Conservation (phyloP, 768 basidiomycete genomes). For the Polyporus arcularius region DNA sequence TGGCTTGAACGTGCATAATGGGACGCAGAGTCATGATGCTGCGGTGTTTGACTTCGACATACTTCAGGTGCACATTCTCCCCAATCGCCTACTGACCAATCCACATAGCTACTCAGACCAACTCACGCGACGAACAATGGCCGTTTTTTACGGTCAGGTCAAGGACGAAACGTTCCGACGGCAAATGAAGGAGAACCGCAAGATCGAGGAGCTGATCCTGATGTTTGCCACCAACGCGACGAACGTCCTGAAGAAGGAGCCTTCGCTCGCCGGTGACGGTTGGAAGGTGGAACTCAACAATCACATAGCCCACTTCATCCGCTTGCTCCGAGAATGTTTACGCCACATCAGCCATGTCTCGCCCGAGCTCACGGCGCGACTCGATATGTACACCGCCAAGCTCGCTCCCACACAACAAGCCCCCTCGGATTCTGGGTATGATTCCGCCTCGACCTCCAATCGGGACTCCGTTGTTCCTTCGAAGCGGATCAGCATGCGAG, state of each 20-base stretch:
- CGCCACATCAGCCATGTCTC: slow-evolving; percentile 73
- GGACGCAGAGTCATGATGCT: not conserved
- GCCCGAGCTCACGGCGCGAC: slow-evolving; percentile 75
- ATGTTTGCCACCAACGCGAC: slow-evolving; percentile 94
- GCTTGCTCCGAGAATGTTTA: slow-evolving; percentile 80
- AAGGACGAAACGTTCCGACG: slow-evolving; percentile 81
- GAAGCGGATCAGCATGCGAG: slow-evolving; percentile 42
- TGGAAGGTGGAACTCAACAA: slow-evolving; percentile 95
- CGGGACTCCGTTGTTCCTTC: slow-evolving; percentile 50
- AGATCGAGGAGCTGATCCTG: slow-evolving; percentile 96
- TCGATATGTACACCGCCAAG: slow-evolving; percentile 85
- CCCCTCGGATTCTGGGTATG: slow-evolving; percentile 66
- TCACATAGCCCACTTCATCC: slow-evolving; percentile 88
- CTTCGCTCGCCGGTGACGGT: slow-evolving; percentile 75
- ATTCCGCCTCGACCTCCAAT: slow-evolving; percentile 58
- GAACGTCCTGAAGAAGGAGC: slow-evolving; percentile 86
- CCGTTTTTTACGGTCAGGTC: slow-evolving; percentile 90
- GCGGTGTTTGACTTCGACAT: too few relatives aligned
- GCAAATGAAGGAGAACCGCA: slow-evolving; percentile 94
- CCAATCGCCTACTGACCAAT: not conserved
- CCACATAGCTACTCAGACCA: slow-evolving; percentile 80
- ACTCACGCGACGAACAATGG: slow-evolving; percentile 85
- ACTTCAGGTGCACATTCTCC: not conserved
- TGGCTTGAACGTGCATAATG: not conserved
- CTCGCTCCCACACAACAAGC: slow-evolving; percentile 60